A percentile compares a stretch with the other conserved stretches of the same genome.
phyloP scores from a whole-genome alignment of 108 stramenopile species.

The Cyclotella baltica region DNA sequence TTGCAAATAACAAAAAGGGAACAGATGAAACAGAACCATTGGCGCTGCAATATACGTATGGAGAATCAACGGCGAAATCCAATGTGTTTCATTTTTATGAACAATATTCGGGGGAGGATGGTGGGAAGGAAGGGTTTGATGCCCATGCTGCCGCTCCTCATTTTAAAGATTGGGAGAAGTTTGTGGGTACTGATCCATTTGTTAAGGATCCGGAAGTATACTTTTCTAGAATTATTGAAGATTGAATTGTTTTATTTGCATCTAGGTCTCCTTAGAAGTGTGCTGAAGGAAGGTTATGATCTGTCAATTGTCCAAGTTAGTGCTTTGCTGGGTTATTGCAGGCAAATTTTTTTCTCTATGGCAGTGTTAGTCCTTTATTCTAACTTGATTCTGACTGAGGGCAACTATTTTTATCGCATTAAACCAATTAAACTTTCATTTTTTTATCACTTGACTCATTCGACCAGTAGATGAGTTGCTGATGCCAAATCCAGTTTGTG shows the following conservation, averaged over 20 bases:
- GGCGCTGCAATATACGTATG: slow-evolving; percentile 58
- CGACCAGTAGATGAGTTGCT: too few relatives aligned
- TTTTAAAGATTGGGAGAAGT: slow-evolving; percentile 63
- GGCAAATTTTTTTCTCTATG: too few relatives aligned
- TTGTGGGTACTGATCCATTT: slow-evolving; percentile 54
- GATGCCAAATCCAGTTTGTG: too few relatives aligned
- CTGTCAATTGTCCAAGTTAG: too few relatives aligned
- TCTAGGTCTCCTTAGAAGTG: background rate
- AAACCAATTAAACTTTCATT: too few relatives aligned
- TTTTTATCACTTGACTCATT: too few relatives aligned
- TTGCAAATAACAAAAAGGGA: slow-evolving; percentile 55
- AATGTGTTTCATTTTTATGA: slow-evolving; percentile 65
- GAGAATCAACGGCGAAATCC: slow-evolving; percentile 27
- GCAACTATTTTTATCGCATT: too few relatives aligned
- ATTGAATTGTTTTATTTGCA: background rate
- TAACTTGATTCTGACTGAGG: too few relatives aligned
- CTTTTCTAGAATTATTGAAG: slow-evolving; percentile 44
- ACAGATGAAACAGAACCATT: slow-evolving; percentile 50
- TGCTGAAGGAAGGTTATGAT: too few relatives aligned
- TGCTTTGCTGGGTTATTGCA: too few relatives aligned
- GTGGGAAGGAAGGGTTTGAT: slow-evolving; percentile 62
- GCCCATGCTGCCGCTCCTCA: slow-evolving; percentile 53
- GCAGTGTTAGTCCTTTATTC: too few relatives aligned
- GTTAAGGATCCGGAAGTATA: slow-evolving; percentile 45
- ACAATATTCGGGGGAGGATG: slow-evolving; percentile 47